Percentiles rank a stretch among this genome's conserved stretches.
phyloP scores from a whole-genome alignment of 2,329 filamentous ascomycete species.

The Aspergillus sergii region DNA sequence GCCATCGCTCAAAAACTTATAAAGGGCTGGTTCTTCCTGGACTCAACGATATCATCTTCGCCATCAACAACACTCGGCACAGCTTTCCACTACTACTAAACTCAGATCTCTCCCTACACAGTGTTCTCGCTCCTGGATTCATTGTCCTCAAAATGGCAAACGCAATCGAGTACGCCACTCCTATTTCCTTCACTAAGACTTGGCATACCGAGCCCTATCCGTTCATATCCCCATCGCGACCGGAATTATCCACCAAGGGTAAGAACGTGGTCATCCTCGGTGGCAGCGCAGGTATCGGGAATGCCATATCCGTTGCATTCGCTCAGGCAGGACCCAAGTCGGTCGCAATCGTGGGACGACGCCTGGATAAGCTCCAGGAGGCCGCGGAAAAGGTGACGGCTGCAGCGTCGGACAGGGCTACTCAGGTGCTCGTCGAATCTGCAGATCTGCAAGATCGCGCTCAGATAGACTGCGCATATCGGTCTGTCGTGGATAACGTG shows the following conservation, averaged over 20 bases:
- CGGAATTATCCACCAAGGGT: constrained; percentile 19
- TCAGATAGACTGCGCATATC: neutral
- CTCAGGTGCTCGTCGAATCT: too few relatives aligned
- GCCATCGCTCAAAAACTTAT: too few relatives aligned
- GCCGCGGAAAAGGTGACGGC: neutral
- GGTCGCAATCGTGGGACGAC: neutral
- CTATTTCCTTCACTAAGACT: constrained; percentile 36
- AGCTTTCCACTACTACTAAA: neutral
- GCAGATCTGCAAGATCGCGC: neutral
- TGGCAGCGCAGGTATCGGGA: neutral
- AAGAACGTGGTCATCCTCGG: neutral
- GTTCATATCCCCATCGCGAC: constrained; percentile 31
- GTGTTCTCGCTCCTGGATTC: neutral
- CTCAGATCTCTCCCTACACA: neutral
- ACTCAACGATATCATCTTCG: too few relatives aligned
- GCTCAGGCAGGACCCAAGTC: neutral
- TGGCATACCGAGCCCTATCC: constrained; percentile 35
- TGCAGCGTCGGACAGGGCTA: neutral
- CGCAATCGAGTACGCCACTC: constrained; percentile 7
- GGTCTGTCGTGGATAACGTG: neutral
- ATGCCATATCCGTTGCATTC: neutral
- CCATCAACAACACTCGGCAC: neutral
- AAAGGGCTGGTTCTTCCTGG: too few relatives aligned
- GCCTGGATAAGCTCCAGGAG: neutral
- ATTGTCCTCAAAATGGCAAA: neutral